A percentile compares a stretch with the other conserved stretches of the same genome.
These are phyloP conservation scores for Fistulinella prunicolor DNA, from an alignment of 768 basidiomycete species.

Conservation along the genomic window DNA sequence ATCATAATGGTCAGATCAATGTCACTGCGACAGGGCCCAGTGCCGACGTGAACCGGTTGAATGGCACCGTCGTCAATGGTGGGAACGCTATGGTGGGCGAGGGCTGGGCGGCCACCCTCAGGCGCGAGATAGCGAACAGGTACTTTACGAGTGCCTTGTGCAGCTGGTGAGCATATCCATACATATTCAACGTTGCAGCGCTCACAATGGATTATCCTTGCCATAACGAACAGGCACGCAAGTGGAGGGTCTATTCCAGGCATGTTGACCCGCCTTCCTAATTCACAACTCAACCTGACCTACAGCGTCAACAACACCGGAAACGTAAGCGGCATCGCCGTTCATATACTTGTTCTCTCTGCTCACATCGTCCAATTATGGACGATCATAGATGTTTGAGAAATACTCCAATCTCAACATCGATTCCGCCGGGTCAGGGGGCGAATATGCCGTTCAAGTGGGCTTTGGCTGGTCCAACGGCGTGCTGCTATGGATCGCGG, in stretches of 20 bases:
- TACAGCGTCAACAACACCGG: conserved; percentile 65
- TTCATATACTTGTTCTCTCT: not conserved
- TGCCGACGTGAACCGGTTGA: conserved; percentile 59
- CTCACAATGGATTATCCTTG: too few species aligned
- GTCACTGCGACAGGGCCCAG: conserved; percentile 49
- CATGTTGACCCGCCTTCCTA: conserved; percentile 65
- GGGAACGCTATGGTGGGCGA: conserved; percentile 59
- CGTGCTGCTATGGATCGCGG: conserved; percentile 71
- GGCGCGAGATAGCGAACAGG: conserved; percentile 77
- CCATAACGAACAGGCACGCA: conserved; percentile 52
- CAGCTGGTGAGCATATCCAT: conserved; percentile 61
- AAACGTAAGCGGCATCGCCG: conserved; percentile 48
- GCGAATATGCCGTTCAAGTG: conserved; percentile 86
- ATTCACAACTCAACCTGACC: conserved; percentile 67
- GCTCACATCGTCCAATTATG: not conserved
- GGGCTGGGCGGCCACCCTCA: conserved; percentile 62
- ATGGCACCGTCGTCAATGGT: conserved; percentile 61
- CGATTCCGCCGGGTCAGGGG: conserved; percentile 74
- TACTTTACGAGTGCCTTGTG: conserved; percentile 83
- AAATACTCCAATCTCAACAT: conserved; percentile 81
- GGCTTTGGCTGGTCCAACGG: conserved; percentile 93
- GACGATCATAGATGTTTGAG: conserved; percentile 68
- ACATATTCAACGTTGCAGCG: not conserved
- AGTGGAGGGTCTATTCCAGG: conserved; percentile 84
- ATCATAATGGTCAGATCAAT: conserved; percentile 40